Conservation (phyloP, 2,329 filamentous ascomycete species). For the Didymella lethalis region DNA sequence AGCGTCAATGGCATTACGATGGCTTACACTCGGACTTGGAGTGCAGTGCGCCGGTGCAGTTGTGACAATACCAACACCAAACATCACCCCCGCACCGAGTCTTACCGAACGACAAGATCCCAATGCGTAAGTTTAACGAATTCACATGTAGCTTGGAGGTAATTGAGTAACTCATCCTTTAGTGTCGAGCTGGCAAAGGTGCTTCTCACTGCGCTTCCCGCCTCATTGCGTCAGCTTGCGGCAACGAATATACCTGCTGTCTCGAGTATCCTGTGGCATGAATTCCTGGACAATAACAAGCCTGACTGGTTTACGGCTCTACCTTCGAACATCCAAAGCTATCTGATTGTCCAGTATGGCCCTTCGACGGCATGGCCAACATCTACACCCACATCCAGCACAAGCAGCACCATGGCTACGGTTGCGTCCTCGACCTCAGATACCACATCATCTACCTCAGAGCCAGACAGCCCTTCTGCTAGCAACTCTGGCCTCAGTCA, state of each 20-base stretch:
- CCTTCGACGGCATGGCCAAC: constrained; percentile 41
- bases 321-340: constrained; percentile 46
- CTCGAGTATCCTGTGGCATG: constrained; percentile 45
- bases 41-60: constrained; percentile 24
- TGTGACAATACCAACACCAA: constrained; percentile 24
- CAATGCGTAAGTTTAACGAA: constrained; percentile 40
- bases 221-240: constrained; percentile 45
- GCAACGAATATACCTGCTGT: constrained; percentile 48
- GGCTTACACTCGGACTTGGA: constrained; percentile 22
- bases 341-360: constrained; percentile 45
- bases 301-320: constrained; percentile 46
- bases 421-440: constrained; percentile 5
- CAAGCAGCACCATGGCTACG: constrained; percentile 13
- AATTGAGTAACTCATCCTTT: constrained; percentile 18
- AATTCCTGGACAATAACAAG: constrained; percentile 46
- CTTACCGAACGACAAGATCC: constrained; percentile 33
- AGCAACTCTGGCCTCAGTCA: constrained; percentile 33
- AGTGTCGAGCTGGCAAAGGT: constrained; percentile 47
- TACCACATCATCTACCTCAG: constrained; percentile 22
- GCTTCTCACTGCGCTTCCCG: constrained; percentile 47
- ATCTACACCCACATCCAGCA: constrained; percentile 24
- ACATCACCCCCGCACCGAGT: constrained; percentile 41
- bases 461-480: constrained; percentile 28
- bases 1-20: constrained; percentile 23
- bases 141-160: neutral